Evolutionary conservation across 2,329 filamentous ascomycete species (phyloP), one percentile per base, ranked within the genome.

Genomic region (Botrytis cinerea): DNA sequence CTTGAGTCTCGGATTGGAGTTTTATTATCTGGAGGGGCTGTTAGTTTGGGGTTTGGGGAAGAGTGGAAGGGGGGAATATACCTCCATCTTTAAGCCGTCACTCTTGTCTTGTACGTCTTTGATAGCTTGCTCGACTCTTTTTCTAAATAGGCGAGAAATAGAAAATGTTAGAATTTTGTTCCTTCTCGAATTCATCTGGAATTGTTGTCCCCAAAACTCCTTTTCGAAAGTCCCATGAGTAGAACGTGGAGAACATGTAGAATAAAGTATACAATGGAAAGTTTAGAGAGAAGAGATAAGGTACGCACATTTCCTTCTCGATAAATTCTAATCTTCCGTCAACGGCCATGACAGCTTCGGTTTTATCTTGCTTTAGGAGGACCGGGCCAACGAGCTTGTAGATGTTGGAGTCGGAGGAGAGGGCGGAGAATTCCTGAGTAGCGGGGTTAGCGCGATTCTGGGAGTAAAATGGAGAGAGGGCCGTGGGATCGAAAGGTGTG

Each of bases 351-450:
- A 94, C 90, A 0, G 96, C 96, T 82, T 99, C 96, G 2, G 89
- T 85, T 82, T 93, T 95, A 73, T 98, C 96, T 83, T 99, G 96
- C 86, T 98, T 98, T 80, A 99, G 83, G 54, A 99, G 85, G 10
- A 98, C 93, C 0, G 96, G 96, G 0, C 96, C 96, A 64, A 97
- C 90, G 60, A 98, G 89, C 84, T 98, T 99, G 89, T 97, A 99
- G 82, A 99, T 97, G 76, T 90, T 93, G 80, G 97, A 92, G 78
- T 92, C 92, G 54, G 95, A 91, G 78, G 91, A 89, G 74, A 98
- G 86, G 71, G 88, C 87, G 59, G 89, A 87, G 82, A 98, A 98
- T 83, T 98, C 95, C 91, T 96, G 76, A 16, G 35, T 12, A 28
- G 57, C 18, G 57, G 32, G 25, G 60, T 71, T 46, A 71, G 70